Conservation (phyloP, 768 basidiomycete genomes). For the Termitomyces sp. region DNA sequence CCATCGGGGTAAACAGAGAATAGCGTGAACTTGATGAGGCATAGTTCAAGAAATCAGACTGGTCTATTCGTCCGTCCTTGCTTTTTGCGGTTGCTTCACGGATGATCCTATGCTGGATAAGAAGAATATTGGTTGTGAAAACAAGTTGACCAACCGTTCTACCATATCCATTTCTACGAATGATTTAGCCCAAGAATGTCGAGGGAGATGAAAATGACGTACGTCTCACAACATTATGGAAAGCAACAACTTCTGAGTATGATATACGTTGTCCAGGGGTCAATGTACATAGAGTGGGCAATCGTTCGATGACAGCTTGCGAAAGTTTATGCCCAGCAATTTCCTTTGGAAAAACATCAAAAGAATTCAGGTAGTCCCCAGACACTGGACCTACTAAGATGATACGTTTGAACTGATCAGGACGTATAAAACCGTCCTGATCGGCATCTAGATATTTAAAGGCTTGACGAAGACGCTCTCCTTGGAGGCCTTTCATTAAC, state of each 20-base stretch:
- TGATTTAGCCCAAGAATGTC: not conserved
- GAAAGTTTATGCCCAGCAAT: slow-evolving; percentile 97
- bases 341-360: slow-evolving; percentile 48
- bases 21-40: slow-evolving; percentile 85
- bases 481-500: slow-evolving; percentile 97
- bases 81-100: slow-evolving; percentile 86
- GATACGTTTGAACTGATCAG: slow-evolving; percentile 92
- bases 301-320: slow-evolving; percentile 83
- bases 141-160: slow-evolving; percentile 54
- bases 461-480: slow-evolving; percentile 93
- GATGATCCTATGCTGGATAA: slow-evolving; percentile 52
- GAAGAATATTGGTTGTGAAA: slow-evolving; percentile 3
- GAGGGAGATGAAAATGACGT: slow-evolving; percentile 16
- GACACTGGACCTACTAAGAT: slow-evolving; percentile 62
- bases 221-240: slow-evolving; percentile 95
- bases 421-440: slow-evolving; percentile 89
- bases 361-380: not conserved
- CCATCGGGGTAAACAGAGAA: slow-evolving; percentile 95
- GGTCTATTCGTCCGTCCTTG: slow-evolving; percentile 93
- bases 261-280: slow-evolving; percentile 87
- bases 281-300: slow-evolving; percentile 89
- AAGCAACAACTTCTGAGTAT: slow-evolving; percentile 95
- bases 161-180: slow-evolving; percentile 90
- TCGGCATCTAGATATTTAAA: slow-evolving; percentile 89
- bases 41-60: slow-evolving; percentile 92